phyloP scores from a whole-genome alignment of 164 flowering plant genomes.

The Buxus sempervirens region DNA sequence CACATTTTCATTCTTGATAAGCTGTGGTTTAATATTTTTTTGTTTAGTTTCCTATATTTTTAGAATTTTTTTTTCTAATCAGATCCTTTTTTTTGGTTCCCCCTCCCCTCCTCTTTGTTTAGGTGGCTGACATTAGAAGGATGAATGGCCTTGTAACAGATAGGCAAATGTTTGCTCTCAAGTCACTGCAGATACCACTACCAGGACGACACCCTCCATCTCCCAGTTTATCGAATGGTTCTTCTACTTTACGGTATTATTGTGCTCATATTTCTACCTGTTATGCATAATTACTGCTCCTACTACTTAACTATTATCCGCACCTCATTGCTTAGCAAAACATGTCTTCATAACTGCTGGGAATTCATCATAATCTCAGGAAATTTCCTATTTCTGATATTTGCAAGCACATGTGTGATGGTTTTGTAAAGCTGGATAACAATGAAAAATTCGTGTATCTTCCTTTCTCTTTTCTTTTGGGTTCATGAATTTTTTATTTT shows the following conservation, averaged over 20 bases:
- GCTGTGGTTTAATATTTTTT: too few species aligned
- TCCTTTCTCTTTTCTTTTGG: background rate
- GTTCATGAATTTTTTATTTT: too few species aligned
- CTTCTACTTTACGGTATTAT: slow-evolving; percentile 40
- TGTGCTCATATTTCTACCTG: slow-evolving; percentile 7
- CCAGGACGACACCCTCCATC: slow-evolving; percentile 94
- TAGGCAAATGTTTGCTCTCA: slow-evolving; percentile 93
- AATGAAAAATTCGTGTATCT: too few species aligned
- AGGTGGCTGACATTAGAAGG: slow-evolving; percentile 90
- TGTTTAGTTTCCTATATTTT: too few species aligned
- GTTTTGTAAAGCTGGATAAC: background rate
- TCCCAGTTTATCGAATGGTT: slow-evolving; percentile 44
- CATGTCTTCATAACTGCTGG: background rate
- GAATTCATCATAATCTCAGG: too few species aligned
- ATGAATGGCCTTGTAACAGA: slow-evolving; percentile 82
- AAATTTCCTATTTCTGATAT: too few species aligned
- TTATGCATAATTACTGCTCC: background rate
- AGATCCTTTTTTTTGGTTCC: too few species aligned
- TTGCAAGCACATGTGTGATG: background rate
- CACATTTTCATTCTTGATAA: too few species aligned
- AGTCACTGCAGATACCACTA: slow-evolving; percentile 68
- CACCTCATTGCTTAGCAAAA: too few species aligned
- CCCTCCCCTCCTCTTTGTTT: background rate
- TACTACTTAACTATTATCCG: background rate
- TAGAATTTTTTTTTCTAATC: too few species aligned